These are phyloP conservation scores for Ogataea trehalophila DNA, from an alignment of 805 yeast genomes.

Conservation along the genomic window DNA sequence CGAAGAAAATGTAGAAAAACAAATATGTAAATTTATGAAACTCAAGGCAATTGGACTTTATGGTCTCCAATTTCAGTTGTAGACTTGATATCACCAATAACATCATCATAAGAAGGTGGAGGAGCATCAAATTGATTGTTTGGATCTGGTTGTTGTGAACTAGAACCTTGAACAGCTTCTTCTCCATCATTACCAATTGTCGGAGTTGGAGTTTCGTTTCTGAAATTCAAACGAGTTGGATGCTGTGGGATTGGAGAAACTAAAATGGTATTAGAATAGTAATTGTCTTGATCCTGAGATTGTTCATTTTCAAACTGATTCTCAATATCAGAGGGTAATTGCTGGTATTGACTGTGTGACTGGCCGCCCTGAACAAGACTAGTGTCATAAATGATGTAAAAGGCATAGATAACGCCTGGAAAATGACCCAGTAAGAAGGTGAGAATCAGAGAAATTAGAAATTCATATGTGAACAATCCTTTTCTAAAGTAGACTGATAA, in stretches of 20 bases:
- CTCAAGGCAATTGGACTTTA: slow-evolving; percentile 15
- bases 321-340: neutral
- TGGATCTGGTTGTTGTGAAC: slow-evolving; percentile 1
- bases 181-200: slow-evolving; percentile 2
- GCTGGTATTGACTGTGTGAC: slow-evolving; percentile 5
- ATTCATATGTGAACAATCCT: slow-evolving; percentile 55
- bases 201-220: slow-evolving; percentile 7
- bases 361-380: slow-evolving; percentile 23
- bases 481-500: slow-evolving; percentile 63
- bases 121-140: neutral
- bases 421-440: slow-evolving; percentile 43
- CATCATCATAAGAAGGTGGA: slow-evolving; percentile 22
- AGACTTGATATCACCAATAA: slow-evolving; percentile 5
- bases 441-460: slow-evolving; percentile 37
- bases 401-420: slow-evolving; percentile 47
- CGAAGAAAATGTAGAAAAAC: slow-evolving; percentile 1
- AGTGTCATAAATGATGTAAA: slow-evolving; percentile 38
- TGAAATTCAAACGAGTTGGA: slow-evolving; percentile 1
- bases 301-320: neutral
- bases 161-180: slow-evolving; percentile 2
- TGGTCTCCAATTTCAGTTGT: slow-evolving; percentile 19
- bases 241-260: slow-evolving; percentile 6
- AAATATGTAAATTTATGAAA: neutral
- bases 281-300: neutral
- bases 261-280: neutral